A percentile compares a stretch with the other conserved stretches of the same genome.
Evolutionary conservation across 2,329 filamentous ascomycete genomes (phyloP).

Genomic region (Balansia obtecta): DNA sequence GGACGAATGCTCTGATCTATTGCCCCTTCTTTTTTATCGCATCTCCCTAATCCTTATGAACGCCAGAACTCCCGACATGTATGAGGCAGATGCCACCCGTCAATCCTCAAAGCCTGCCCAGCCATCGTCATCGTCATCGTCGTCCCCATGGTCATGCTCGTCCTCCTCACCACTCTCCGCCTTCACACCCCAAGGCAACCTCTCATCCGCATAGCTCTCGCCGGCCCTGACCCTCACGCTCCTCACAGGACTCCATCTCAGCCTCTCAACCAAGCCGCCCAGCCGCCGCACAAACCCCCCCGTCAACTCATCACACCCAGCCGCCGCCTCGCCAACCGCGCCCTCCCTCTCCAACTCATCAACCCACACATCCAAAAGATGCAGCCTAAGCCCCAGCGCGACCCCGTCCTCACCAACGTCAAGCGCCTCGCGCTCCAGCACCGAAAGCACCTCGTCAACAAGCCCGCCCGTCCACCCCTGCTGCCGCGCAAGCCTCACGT

Average conservation of each 20-base stretch:
- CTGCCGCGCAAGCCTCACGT: conserved; percentile 38
- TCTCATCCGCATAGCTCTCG: conserved; percentile 61
- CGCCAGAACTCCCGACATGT: neutral
- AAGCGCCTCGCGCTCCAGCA: conserved; percentile 20
- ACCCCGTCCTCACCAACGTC: conserved; percentile 38
- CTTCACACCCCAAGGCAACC: conserved; percentile 46
- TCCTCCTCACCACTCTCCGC: conserved; percentile 21
- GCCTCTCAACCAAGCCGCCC: conserved; percentile 40
- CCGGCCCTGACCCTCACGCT: conserved; percentile 56
- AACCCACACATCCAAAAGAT: conserved; percentile 81
- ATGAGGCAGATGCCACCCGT: conserved; percentile 21
- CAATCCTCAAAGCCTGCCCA: conserved; percentile 61
- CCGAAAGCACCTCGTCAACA: conserved; percentile 15
- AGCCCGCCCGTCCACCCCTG: conserved; percentile 20
- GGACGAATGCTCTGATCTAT: neutral
- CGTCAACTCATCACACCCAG: conserved; percentile 19
- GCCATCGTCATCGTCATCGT: conserved; percentile 29
- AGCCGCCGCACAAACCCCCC: conserved; percentile 39
- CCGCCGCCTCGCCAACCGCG: conserved; percentile 23
- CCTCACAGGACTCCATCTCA: conserved; percentile 53
- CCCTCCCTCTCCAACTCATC: conserved; percentile 73
- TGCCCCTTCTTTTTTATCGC: too few species aligned
- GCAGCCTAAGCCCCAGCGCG: conserved; percentile 74
- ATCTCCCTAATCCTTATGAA: neutral
- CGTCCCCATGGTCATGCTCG: too few species aligned